Base-by-base conservation (phyloP, 805 yeast species). In the Kazachstania martiniae region DNA sequence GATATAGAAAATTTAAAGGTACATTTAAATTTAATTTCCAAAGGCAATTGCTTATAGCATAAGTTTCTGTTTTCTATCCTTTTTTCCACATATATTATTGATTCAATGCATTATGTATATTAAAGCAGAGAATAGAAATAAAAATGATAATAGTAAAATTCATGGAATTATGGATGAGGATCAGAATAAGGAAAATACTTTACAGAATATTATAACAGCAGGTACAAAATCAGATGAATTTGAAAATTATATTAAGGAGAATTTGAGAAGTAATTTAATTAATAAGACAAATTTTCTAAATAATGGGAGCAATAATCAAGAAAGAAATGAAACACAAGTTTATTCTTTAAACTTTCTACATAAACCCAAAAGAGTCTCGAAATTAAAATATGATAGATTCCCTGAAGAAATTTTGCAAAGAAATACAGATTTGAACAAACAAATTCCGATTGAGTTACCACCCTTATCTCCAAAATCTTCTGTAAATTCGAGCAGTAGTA, bases 341-440 rank as follows among this genome's bases (percentile, higher is more conserved):
- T 41, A 41, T 29, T 51, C 58, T 4, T 33, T 53, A 18, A 40
- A 46, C 16, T 51, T 44, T 32, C 30, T 53, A 31, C 51, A 45
- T 33, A 51, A 44, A 31, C 59, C 59, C 6, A 49, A 46, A 31
- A 38, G 59, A 14, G 47, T 46, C 3, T 33, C 43, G 9, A 46
- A 41, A 25, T 29, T 41, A 19, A 37, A 38, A 16, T 35, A 39
- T 8, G 43, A 31, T 14, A 33, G 41, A 27, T 42, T 39, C 27
- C 42, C 49, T 5, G 55, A 52, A 8, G 56, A 53, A 15, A 47
- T 44, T 29, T 30, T 53, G 19, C 38, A 42, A 22, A 46, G 55
- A 32, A 53, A 53, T 32, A 53, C 59, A 9, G 48, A 49, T 37
- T 28, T 51, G 23, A 53, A 53, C 37, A 47, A 43, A 30, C 34